Conservation (phyloP, 2,329 filamentous ascomycete genomes). For the Exserohilum rostratum region DNA sequence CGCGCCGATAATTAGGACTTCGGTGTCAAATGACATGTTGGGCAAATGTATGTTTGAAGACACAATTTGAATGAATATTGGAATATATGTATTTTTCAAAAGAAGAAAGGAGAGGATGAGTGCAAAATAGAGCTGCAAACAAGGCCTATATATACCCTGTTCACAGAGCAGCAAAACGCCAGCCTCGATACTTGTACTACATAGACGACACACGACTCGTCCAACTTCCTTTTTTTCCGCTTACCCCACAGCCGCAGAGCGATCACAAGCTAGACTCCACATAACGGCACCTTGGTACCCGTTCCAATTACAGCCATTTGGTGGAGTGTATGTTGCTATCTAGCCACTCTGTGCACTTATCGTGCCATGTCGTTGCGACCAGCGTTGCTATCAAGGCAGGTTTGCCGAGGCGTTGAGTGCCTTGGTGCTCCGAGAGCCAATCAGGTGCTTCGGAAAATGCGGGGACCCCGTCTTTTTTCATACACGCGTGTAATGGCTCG, state of each 20-base stretch:
- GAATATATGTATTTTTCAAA: no score
- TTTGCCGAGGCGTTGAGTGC: constrained; percentile 20
- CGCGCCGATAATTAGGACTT: constrained; percentile 59
- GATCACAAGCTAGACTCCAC: neutral
- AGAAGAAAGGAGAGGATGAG: no score
- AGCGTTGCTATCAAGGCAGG: constrained; percentile 14
- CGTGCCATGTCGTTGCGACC: constrained; percentile 6
- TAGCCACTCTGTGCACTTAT: constrained; percentile 1
- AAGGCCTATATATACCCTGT: no score
- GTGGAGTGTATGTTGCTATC: constrained; percentile 8
- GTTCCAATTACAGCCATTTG: neutral
- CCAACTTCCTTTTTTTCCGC: no score
- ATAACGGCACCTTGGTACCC: neutral
- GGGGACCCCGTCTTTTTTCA: constrained; percentile 18
- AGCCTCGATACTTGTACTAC: no score
- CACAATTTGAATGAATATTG: neutral
- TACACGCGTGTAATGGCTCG: constrained; percentile 24
- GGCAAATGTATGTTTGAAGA: neutral
- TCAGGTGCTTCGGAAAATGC: constrained; percentile 3
- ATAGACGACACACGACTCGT: no score
- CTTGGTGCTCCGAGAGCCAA: constrained; percentile 19
- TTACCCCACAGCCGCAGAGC: neutral
- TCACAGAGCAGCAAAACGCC: no score
- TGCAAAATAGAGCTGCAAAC: no score
- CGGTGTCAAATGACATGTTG: constrained; percentile 49